Evolutionary conservation across 345 rosid genomes (phyloP).

Genomic region (Zanthoxylum bungeanum): DNA sequence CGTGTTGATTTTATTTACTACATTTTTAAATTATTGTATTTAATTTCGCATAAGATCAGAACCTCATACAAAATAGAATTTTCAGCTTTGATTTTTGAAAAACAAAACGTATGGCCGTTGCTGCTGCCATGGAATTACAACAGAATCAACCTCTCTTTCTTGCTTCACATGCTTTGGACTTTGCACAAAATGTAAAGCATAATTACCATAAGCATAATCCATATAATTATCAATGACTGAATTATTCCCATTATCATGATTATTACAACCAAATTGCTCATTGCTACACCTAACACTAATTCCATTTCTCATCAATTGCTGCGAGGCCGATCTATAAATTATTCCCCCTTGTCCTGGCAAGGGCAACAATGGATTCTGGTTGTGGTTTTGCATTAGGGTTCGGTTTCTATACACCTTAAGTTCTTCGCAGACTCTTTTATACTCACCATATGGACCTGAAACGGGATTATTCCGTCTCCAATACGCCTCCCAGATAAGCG

Average conservation of each 20-base stretch:
- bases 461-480: conserved; percentile 66
- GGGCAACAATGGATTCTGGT: conserved; percentile 13
- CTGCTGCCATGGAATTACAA: conserved; percentile 4
- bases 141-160: conserved; percentile 20
- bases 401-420: conserved; percentile 41
- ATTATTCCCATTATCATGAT: conserved; percentile 6
- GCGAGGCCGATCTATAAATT: background rate
- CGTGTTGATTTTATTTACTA: too few relatives aligned
- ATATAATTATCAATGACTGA: conserved; percentile 20
- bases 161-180: conserved; percentile 17
- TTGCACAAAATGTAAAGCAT: conserved; percentile 15
- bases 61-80: too few relatives aligned
- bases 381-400: background rate
- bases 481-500: conserved; percentile 78
- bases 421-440: conserved; percentile 48
- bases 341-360: background rate
- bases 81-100: too few relatives aligned
- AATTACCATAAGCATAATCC: conserved; percentile 21
- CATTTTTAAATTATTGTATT: too few relatives aligned
- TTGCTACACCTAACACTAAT: background rate
- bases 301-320: conserved; percentile 5
- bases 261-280: too few relatives aligned
- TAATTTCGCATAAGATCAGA: too few relatives aligned
- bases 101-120: too few relatives aligned
- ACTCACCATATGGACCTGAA: conserved; percentile 61